A percentile compares a stretch with the other conserved stretches of the same genome.
phyloP scores from a whole-genome alignment of 2,329 filamentous ascomycete genomes.

The Dothideomycetidae sp. region DNA sequence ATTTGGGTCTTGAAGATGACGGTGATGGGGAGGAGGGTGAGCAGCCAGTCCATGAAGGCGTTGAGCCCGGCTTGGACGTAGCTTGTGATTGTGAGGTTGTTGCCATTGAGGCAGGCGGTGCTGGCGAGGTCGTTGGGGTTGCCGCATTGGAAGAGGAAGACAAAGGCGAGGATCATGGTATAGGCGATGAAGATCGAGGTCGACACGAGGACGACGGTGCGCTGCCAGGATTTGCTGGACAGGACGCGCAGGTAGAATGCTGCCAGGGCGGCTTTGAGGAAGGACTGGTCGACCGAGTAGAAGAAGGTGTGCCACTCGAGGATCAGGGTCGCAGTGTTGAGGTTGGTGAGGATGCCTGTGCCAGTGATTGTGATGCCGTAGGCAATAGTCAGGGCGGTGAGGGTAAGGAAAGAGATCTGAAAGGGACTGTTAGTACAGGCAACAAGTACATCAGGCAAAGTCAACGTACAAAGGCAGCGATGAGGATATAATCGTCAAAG shows the following conservation, averaged over 20 bases:
- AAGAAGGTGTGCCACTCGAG: constrained; percentile 5
- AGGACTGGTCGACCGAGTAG: constrained; percentile 1
- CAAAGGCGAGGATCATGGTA: constrained; percentile 2
- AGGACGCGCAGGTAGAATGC: constrained; percentile 6
- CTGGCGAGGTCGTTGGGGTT: constrained; percentile 1
- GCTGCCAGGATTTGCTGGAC: constrained; percentile 3
- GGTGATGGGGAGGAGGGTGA: constrained; percentile 8
- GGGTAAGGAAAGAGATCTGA: constrained; percentile 2
- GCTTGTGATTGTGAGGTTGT: not conserved
- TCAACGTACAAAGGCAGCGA: constrained; percentile 25
- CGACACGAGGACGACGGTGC: constrained; percentile 12
- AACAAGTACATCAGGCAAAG: constrained; percentile 1
- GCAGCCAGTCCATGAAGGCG: constrained; percentile 4
- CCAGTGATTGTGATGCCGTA: not conserved
- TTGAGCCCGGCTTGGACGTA: constrained; percentile 4
- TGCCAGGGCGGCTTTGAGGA: constrained; percentile 6
- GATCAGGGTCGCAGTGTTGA: not conserved
- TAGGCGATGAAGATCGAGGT: constrained; percentile 26
- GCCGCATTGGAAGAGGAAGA: constrained; percentile 8
- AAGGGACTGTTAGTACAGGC: constrained; percentile 5
- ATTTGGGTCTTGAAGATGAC: constrained; percentile 5
- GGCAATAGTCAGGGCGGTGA: not conserved
- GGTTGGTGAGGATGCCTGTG: not conserved
- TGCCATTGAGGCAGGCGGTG: not conserved
- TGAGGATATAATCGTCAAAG: constrained; percentile 30